phyloP scores from a whole-genome alignment of 2,329 filamentous ascomycete genomes.

The Mycogone perniciosa region DNA sequence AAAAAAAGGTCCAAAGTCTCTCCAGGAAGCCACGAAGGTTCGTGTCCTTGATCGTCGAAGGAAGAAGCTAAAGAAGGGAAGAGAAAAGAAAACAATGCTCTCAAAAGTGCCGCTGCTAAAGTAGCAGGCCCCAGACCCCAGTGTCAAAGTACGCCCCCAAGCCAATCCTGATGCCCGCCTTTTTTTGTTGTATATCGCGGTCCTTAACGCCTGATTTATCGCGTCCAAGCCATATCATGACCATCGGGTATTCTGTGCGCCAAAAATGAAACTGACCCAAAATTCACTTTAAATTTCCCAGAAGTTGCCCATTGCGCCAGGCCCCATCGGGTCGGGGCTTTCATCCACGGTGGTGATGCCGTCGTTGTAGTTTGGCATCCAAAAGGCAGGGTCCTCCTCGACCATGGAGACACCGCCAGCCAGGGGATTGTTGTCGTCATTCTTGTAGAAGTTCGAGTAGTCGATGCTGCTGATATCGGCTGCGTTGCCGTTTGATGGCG shows the following conservation, averaged over 20 bases:
- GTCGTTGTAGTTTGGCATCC: conserved; percentile 42
- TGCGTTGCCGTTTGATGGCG: conserved; percentile 13
- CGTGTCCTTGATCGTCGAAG: neutral
- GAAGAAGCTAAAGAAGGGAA: conserved; percentile 13
- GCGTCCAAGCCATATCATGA: conserved; percentile 9
- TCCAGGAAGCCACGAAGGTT: conserved; percentile 10
- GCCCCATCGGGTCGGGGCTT: conserved; percentile 28
- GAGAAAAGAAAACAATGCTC: conserved; percentile 3
- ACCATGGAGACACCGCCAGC: conserved; percentile 41
- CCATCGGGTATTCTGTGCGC: conserved; percentile 28
- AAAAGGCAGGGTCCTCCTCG: conserved; percentile 46
- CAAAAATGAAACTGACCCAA: conserved; percentile 6
- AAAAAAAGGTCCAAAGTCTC: conserved; percentile 9
- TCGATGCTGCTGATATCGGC: conserved; percentile 46
- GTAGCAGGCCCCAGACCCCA: conserved; percentile 8
- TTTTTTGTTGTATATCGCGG: conserved; percentile 10
- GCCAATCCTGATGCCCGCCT: conserved; percentile 4
- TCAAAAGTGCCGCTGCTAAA: conserved; percentile 8
- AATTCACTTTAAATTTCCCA: conserved; percentile 29
- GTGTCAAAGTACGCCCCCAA: neutral
- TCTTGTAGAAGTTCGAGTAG: conserved; percentile 51
- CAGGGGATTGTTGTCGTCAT: conserved; percentile 33
- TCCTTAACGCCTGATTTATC: conserved; percentile 12
- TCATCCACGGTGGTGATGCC: conserved; percentile 31
- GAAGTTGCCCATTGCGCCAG: conserved; percentile 26